Evolutionary conservation across 306 rosid genomes (phyloP).

Genomic region (Lotus japonicus): DNA sequence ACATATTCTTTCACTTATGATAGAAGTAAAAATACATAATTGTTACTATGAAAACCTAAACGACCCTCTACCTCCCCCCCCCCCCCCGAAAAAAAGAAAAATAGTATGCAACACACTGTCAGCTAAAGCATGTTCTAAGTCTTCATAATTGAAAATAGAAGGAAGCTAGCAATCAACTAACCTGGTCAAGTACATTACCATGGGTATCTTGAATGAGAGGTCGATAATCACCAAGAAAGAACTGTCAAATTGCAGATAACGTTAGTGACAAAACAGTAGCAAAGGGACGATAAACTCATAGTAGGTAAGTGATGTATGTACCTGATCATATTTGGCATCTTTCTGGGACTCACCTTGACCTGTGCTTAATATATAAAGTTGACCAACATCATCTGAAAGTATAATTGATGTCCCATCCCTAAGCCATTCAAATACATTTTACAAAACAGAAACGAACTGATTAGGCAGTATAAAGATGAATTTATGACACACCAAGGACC

Average conservation of each 20-base stretch:
- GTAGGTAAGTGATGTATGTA: constrained; percentile 24
- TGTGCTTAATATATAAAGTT: constrained; percentile 75
- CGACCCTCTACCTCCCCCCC: not conserved
- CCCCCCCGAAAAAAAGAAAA: not conserved
- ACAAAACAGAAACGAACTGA: not conserved
- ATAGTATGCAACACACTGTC: not conserved
- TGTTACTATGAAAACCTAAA: not conserved
- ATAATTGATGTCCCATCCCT: constrained; percentile 98
- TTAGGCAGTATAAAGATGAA: constrained; percentile 1
- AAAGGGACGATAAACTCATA: constrained; percentile 13
- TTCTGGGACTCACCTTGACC: constrained; percentile 96
- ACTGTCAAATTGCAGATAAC: constrained; percentile 42
- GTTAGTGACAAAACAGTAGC: constrained; percentile 19
- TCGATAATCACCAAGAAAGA: constrained; percentile 98
- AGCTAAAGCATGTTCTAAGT: constrained; percentile 14
- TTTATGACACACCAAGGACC: not conserved
- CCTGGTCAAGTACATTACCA: constrained; percentile 94
- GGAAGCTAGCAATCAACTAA: constrained; percentile 30
- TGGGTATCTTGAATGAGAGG: constrained; percentile 82
- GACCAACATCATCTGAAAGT: constrained; percentile 98
- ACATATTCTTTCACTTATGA: not conserved
- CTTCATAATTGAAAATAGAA: not conserved
- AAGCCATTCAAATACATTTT: constrained; percentile 16
- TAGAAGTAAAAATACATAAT: not conserved
- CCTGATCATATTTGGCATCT: constrained; percentile 98